Evolutionary conservation across 73 alveolate genomes (phyloP).

Genomic region (Loxodes magnus): DNA sequence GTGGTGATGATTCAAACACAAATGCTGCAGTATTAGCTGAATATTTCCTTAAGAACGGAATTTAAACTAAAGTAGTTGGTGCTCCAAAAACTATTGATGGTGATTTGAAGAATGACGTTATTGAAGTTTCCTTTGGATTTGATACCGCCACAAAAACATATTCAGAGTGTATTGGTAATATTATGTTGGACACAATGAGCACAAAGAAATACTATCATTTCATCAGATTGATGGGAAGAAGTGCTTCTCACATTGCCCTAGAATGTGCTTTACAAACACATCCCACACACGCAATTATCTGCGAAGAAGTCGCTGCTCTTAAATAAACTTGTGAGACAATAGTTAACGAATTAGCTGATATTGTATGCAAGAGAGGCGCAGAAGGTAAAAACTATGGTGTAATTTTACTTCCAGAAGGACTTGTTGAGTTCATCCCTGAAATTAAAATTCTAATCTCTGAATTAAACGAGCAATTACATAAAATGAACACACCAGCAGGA

Average conservation of each 20-base stretch:
- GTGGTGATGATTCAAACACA: slow-evolving; percentile 99
- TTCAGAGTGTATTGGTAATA: slow-evolving; percentile 90
- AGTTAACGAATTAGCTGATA: slow-evolving; percentile 61
- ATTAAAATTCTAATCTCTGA: slow-evolving; percentile 39
- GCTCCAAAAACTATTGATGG: slow-evolving; percentile 99
- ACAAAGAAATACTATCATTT: slow-evolving; percentile 89
- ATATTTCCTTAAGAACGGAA: slow-evolving; percentile 64
- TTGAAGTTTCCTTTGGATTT: slow-evolving; percentile 89
- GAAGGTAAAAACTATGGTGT: slow-evolving; percentile 85
- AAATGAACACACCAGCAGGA: slow-evolving; percentile 23
- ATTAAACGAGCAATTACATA: slow-evolving; percentile 9
- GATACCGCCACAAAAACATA: slow-evolving; percentile 97
- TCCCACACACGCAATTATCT: slow-evolving; percentile 69
- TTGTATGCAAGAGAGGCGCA: slow-evolving; percentile 44
- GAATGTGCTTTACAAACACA: slow-evolving; percentile 87
- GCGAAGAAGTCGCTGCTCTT: slow-evolving; percentile 85
- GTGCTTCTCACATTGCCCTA: slow-evolving; percentile 96
- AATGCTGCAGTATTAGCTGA: slow-evolving; percentile 96
- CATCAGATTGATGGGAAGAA: slow-evolving; percentile 96
- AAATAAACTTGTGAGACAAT: slow-evolving; percentile 57
- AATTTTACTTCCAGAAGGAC: slow-evolving; percentile 94
- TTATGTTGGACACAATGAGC: slow-evolving; percentile 63
- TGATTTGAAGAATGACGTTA: slow-evolving; percentile 83
- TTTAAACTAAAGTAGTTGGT: slow-evolving; percentile 83
- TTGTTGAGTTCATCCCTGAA: slow-evolving; percentile 89